Evolutionary conservation across 73 alveolate genomes (phyloP).

Genomic region (Halteria grandinella): DNA sequence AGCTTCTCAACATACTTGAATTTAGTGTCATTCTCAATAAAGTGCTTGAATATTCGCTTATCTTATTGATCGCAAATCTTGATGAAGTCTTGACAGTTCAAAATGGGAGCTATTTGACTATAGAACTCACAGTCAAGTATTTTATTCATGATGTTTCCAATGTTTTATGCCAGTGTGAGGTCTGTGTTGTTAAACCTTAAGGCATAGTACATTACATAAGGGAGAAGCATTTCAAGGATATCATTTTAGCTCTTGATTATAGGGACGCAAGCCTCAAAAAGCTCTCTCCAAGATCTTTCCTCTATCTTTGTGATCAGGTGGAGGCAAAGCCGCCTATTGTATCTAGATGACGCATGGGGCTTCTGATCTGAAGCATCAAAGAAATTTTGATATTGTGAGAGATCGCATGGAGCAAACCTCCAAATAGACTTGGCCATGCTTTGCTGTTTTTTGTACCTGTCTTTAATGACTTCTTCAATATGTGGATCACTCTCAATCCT

Average conservation of each 20-base stretch:
- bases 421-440: too few species aligned
- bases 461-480: too few species aligned
- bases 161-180: slow-evolving; percentile 1
- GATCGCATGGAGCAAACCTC: too few species aligned
- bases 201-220: slow-evolving; percentile 41
- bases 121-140: slow-evolving; percentile 21
- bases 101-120: slow-evolving; percentile 25
- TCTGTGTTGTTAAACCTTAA: slow-evolving; percentile 21
- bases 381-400: too few species aligned
- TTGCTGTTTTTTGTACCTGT: too few species aligned
- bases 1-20: slow-evolving; percentile 59
- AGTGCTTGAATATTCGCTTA: slow-evolving; percentile 49
- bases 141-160: slow-evolving; percentile 21
- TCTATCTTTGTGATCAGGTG: slow-evolving; percentile 32
- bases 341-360: too few species aligned
- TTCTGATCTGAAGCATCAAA: too few species aligned
- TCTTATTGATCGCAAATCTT: slow-evolving; percentile 27
- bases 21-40: slow-evolving; percentile 58
- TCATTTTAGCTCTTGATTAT: slow-evolving; percentile 1
- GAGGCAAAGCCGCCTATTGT: too few species aligned
- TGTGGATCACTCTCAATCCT: too few species aligned
- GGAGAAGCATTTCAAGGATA: slow-evolving; percentile 27
- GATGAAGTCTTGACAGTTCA: slow-evolving; percentile 36
- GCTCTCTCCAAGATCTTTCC: slow-evolving; percentile 16
- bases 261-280: slow-evolving; percentile 39